phyloP scores from a whole-genome alignment of 768 basidiomycete genomes.

The Rhodosporidiobolus odoratus region DNA sequence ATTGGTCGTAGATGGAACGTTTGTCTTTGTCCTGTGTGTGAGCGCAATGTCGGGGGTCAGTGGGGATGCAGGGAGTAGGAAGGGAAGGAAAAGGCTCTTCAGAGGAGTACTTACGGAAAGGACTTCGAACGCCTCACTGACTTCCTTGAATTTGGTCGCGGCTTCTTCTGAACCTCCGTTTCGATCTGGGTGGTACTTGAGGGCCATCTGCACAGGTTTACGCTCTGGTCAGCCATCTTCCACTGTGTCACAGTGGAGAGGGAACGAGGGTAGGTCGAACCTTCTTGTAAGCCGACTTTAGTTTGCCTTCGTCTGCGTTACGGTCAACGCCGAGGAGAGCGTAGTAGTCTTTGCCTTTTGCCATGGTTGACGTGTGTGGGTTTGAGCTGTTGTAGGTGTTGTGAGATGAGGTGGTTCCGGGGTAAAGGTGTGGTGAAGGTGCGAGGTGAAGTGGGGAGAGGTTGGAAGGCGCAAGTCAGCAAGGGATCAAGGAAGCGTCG shows the following conservation, averaged over 20 bases:
- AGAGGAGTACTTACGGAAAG: conserved; percentile 47
- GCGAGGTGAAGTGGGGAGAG: too few relatives aligned
- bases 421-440: too few relatives aligned
- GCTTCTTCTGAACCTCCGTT: conserved; percentile 75
- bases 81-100: not conserved
- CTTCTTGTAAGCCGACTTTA: conserved; percentile 9
- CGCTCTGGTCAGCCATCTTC: not conserved
- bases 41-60: not conserved
- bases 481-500: not conserved
- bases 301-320: not conserved
- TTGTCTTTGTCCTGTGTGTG: conserved; percentile 43
- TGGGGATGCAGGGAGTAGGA: not conserved
- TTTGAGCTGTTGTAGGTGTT: not conserved
- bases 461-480: not conserved
- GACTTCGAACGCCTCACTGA: conserved; percentile 94
- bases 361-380: not conserved
- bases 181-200: conserved; percentile 94
- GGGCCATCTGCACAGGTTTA: conserved; percentile 44
- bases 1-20: conserved; percentile 53
- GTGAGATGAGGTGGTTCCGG: too few relatives aligned
- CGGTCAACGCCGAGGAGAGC: not conserved
- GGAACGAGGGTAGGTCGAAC: not conserved
- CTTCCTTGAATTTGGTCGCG: conserved; percentile 82
- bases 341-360: conserved; percentile 1
- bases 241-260: not conserved